Percentiles rank a stretch among this genome's conserved stretches.
Evolutionary conservation across 805 yeast species (phyloP).

Genomic region (Yarrowia yakushimensis): DNA sequence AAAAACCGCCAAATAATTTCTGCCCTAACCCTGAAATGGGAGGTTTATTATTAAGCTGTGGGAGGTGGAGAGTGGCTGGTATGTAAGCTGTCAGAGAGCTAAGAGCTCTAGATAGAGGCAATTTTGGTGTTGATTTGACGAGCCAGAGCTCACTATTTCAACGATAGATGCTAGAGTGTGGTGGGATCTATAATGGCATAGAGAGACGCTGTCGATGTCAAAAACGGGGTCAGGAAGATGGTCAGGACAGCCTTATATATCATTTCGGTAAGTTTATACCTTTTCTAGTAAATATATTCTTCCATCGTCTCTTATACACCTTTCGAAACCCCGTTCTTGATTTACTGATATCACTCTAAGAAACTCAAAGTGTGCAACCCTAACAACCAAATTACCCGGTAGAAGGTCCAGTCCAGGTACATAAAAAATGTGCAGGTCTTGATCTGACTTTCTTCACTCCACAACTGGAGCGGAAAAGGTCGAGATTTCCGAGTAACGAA

Average conservation of each 20-base stretch:
- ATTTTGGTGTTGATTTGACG: background rate
- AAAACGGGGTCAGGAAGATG: no score
- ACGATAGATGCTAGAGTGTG: no score
- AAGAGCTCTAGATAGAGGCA: no score
- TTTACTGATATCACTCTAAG: background rate
- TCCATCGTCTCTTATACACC: no score
- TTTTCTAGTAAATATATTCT: no score
- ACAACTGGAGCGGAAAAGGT: background rate
- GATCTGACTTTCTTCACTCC: background rate
- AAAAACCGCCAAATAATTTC: slow-evolving; percentile 13
- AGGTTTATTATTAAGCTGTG: slow-evolving; percentile 11
- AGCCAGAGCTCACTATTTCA: no score
- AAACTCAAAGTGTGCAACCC: slow-evolving; percentile 2
- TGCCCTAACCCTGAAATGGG: slow-evolving; percentile 5
- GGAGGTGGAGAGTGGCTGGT: background rate
- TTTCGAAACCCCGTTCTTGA: background rate
- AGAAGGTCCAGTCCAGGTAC: no score
- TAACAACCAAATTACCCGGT: slow-evolving; percentile 13
- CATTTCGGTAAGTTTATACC: no score
- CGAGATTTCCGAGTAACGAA: background rate
- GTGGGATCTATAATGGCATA: no score
- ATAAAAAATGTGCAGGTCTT: background rate
- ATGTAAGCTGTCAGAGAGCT: background rate
- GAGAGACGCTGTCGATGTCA: no score
- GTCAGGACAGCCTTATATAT: no score